Base-by-base conservation (phyloP, 2,329 filamentous ascomycete species). In the Myriosclerotinia curreyana region DNA sequence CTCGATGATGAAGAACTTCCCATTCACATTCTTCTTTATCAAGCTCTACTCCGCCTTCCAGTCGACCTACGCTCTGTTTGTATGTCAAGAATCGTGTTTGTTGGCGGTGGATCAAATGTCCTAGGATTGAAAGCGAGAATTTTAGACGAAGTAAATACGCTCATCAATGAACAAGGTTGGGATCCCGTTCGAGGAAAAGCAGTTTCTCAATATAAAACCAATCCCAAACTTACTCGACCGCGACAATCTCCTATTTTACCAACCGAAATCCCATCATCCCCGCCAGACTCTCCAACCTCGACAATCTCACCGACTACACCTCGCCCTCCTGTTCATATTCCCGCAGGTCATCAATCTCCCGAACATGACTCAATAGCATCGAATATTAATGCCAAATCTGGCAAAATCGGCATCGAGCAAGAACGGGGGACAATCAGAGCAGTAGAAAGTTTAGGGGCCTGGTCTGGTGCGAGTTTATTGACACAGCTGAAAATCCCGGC, bases 1-100 rank as follows among this genome's bases (percentile, higher is more conserved):
- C 86, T 92, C 67, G 95, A 99, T 72, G 93, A 98, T 71, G 83
- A 99, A 70, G 94, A 98, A 68, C 82, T 90, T 22, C 87, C 94
- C 0, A 72, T 98, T 1, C 91, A 90, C 60, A 74, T 87, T 15
- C 82, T 98, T 11, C 80, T 96, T 3, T 96, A 96, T 76, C 83
- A 85, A 61, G 83, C 87, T 46, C 82, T 99, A 1, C 80, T 96
- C 1, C 82, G 85, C 9, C 80, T 97, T 1, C 90, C 92, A 0
- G 78, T 94, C 5, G 95, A 99, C 75, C 86, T 93, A 5, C 86
- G 95, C 31, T 88, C 90, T 0, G 78, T 88, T 5, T 97, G 94
- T 75, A 95, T 97, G 86, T 87, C 92, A 1, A 89, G 94, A 48
- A 90, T 98, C 53, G 80, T 96, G 20, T 90, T 99, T 72, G 89